phyloP scores from a whole-genome alignment of 176 grass and related monocot species.

The Pontederia crassipes region DNA sequence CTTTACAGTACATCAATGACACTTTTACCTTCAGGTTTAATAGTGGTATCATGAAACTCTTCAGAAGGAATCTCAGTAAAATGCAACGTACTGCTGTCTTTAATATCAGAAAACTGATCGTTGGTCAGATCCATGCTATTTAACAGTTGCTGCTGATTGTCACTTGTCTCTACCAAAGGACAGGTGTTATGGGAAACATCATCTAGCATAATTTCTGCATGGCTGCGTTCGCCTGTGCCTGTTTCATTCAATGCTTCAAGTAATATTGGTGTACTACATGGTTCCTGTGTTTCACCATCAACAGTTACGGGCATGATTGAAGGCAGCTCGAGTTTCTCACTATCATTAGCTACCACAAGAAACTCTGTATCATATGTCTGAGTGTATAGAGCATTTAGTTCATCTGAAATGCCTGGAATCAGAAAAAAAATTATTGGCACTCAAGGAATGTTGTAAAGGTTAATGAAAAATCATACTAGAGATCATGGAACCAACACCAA shows the following conservation, averaged over 20 bases:
- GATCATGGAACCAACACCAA: background rate
- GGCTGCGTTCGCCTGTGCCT: conserved; percentile 16
- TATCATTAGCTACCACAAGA: conserved; percentile 15
- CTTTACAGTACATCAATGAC: no score
- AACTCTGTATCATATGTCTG: conserved; percentile 34
- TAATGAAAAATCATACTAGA: conserved; percentile 1
- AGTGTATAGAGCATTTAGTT: conserved; percentile 41
- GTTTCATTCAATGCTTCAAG: conserved; percentile 16
- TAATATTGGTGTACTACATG: conserved; percentile 15
- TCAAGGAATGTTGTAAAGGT: background rate
- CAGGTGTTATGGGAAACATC: conserved; percentile 5
- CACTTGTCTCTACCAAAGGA: conserved; percentile 11
- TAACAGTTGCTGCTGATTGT: conserved; percentile 9
- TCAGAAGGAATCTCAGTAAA: no score
- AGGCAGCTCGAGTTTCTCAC: conserved; percentile 1
- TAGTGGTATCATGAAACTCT: no score
- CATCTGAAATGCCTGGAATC: conserved; percentile 48
- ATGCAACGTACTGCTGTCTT: no score
- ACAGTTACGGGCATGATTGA: background rate
- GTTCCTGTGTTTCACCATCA: conserved; percentile 9
- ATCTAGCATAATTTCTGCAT: conserved; percentile 21
- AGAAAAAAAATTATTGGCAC: conserved; percentile 6
- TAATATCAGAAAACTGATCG: background rate
- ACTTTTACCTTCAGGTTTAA: no score
- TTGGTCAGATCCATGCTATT: background rate